Evolutionary conservation across 371 early-diverging fungal species (phyloP).

Genomic region (Coemansia sp.): DNA sequence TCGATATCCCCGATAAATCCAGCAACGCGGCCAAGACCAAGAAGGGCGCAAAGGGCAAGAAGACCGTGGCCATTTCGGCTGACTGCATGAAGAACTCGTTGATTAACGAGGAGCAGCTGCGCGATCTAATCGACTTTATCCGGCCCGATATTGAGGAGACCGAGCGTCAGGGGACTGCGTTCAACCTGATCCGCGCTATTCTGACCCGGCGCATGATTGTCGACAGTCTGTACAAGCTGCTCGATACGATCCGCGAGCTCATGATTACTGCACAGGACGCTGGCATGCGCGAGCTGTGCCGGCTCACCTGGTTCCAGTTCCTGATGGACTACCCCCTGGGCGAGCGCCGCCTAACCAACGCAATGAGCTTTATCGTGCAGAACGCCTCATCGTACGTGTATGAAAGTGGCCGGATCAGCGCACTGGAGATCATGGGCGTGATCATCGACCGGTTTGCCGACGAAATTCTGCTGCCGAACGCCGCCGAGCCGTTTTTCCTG

Average conservation of each 20-base stretch:
- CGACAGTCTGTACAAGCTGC: slow-evolving; percentile 88
- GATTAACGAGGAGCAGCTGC: slow-evolving; percentile 68
- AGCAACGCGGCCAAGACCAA: slow-evolving; percentile 2
- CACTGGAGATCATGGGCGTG: slow-evolving; percentile 78
- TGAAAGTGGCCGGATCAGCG: slow-evolving; percentile 88
- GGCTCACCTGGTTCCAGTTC: slow-evolving; percentile 82
- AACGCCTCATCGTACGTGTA: slow-evolving; percentile 80
- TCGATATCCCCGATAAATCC: slow-evolving; percentile 4
- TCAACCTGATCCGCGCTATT: slow-evolving; percentile 83
- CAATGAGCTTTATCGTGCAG: slow-evolving; percentile 82
- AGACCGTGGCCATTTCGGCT: neutral
- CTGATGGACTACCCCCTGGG: slow-evolving; percentile 94
- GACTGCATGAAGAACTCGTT: slow-evolving; percentile 28
- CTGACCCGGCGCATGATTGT: slow-evolving; percentile 81
- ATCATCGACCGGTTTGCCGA: slow-evolving; percentile 78
- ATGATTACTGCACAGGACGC: slow-evolving; percentile 84
- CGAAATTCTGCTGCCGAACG: slow-evolving; percentile 65
- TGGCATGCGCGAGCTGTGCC: slow-evolving; percentile 80
- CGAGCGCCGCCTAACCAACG: slow-evolving; percentile 69
- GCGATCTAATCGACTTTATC: slow-evolving; percentile 74
- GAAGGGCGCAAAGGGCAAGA: slow-evolving; percentile 1
- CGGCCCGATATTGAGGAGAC: slow-evolving; percentile 87
- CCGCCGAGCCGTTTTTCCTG: slow-evolving; percentile 79
- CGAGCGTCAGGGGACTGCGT: slow-evolving; percentile 80
- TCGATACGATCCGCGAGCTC: slow-evolving; percentile 72